Conservation (phyloP, 352 stramenopile species). For the Phytophthora palmivora region DNA sequence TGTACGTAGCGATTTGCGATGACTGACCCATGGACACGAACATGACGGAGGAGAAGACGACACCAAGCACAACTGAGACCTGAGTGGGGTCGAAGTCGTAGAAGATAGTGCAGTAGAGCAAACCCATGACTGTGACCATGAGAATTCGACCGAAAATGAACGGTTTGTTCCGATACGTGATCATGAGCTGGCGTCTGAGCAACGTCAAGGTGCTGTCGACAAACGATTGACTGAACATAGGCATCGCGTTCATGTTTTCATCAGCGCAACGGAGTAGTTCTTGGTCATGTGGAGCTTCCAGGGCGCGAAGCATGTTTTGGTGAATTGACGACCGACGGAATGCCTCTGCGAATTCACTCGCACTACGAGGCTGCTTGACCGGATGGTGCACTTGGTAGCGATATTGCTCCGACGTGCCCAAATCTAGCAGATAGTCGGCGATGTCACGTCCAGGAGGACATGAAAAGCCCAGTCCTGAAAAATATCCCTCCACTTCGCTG, state of each 20-base stretch:
- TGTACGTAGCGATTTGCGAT: conserved; percentile 67
- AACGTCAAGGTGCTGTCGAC: conserved; percentile 29
- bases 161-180: conserved; percentile 46
- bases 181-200: conserved; percentile 52
- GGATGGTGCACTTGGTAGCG: conserved; percentile 10
- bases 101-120: conserved; percentile 43
- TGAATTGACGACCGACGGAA: conserved; percentile 17
- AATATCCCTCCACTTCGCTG: conserved; percentile 10
- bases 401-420: conserved; percentile 35
- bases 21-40: conserved; percentile 68
- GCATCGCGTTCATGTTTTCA: conserved; percentile 29
- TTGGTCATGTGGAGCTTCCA: conserved; percentile 9
- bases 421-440: conserved; percentile 42
- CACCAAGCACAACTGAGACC: conserved; percentile 47
- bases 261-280: conserved; percentile 25
- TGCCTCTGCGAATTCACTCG: conserved; percentile 41
- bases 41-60: conserved; percentile 75
- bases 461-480: conserved; percentile 45
- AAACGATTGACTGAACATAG: conserved; percentile 37
- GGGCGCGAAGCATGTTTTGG: conserved; percentile 5
- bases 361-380: conserved; percentile 7
- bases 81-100: conserved; percentile 37
- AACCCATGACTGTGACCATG: conserved; percentile 32
- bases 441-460: conserved; percentile 35
- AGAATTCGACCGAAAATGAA: conserved; percentile 36